These are phyloP conservation scores for Hortiboletus campestris DNA, from an alignment of 768 basidiomycete genomes.

Conservation along the genomic window DNA sequence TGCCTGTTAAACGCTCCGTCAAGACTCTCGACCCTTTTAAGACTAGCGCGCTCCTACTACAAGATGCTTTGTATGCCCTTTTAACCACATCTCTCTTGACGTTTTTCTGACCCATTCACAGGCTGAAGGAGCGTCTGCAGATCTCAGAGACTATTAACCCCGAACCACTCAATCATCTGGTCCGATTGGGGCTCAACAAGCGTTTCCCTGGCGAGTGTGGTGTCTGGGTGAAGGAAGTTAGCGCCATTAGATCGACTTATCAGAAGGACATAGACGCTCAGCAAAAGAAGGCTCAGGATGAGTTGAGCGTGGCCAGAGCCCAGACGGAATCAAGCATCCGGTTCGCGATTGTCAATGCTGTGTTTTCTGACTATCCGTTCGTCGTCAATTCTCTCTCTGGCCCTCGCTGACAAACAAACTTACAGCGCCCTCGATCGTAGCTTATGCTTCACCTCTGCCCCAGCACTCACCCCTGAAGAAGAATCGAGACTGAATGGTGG, in stretches of 20 bases:
- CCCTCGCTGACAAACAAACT: not conserved
- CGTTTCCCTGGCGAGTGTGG: constrained; percentile 27
- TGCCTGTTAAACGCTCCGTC: constrained; percentile 16
- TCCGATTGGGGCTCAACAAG: constrained; percentile 29
- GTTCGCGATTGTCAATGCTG: constrained; percentile 24
- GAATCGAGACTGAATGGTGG: constrained; percentile 11
- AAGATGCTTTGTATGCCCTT: constrained; percentile 25
- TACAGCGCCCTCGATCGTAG: constrained; percentile 20
- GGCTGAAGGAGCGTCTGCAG: constrained; percentile 26
- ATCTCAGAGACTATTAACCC: constrained; percentile 24
- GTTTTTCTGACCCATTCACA: constrained; percentile 9
- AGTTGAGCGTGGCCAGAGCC: constrained; percentile 5
- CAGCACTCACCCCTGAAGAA: constrained; percentile 14
- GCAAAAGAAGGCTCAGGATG: constrained; percentile 13
- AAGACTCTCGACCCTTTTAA: constrained; percentile 4
- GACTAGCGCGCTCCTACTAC: constrained; percentile 14
- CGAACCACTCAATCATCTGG: constrained; percentile 29
- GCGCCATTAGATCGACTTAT: not conserved
- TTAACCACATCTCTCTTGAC: not conserved
- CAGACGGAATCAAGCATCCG: constrained; percentile 23
- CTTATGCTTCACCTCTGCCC: constrained; percentile 11
- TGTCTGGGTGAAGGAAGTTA: constrained; percentile 23
- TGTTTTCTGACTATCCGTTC: constrained; percentile 27
- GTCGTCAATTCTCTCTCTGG: not conserved
- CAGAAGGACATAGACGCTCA: constrained; percentile 1